Percentiles rank a stretch among this genome's conserved stretches.
Evolutionary conservation across 306 rosid genomes (phyloP).

Genomic region (Malus sylvestris): DNA sequence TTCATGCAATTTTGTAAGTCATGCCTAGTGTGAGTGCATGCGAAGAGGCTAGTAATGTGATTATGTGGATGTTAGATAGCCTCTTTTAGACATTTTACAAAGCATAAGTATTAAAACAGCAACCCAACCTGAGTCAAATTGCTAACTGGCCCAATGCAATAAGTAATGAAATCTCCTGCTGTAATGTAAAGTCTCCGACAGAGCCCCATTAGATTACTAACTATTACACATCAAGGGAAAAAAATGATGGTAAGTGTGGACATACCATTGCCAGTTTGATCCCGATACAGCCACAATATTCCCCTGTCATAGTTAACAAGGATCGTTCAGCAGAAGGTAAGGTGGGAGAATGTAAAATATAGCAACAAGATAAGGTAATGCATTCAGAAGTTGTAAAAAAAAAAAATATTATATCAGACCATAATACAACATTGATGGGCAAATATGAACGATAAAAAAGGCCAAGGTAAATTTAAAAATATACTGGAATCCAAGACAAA

Average conservation of each 20-base stretch:
- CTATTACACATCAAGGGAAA: background rate
- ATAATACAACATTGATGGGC: background rate
- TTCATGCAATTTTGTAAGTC: too few species aligned
- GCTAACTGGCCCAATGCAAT: background rate
- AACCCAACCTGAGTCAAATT: background rate
- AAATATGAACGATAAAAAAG: background rate
- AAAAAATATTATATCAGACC: background rate
- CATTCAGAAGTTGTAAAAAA: background rate
- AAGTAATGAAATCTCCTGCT: background rate
- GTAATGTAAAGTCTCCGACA: background rate
- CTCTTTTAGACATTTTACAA: background rate
- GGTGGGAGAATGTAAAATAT: background rate
- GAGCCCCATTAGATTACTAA: background rate
- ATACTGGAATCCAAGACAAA: background rate
- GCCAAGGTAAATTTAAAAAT: background rate
- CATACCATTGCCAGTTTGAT: conserved; percentile 85
- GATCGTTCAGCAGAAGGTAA: conserved; percentile 18
- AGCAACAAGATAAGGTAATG: background rate
- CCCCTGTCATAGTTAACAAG: conserved; percentile 49
- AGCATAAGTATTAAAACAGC: background rate
- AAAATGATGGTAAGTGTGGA: conserved; percentile 6
- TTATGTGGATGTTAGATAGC: background rate
- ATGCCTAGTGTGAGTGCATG: too few species aligned
- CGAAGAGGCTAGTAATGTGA: background rate
- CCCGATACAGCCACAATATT: conserved; percentile 59